Conservation (phyloP, 805 yeast species). For the Candida boleticola region DNA sequence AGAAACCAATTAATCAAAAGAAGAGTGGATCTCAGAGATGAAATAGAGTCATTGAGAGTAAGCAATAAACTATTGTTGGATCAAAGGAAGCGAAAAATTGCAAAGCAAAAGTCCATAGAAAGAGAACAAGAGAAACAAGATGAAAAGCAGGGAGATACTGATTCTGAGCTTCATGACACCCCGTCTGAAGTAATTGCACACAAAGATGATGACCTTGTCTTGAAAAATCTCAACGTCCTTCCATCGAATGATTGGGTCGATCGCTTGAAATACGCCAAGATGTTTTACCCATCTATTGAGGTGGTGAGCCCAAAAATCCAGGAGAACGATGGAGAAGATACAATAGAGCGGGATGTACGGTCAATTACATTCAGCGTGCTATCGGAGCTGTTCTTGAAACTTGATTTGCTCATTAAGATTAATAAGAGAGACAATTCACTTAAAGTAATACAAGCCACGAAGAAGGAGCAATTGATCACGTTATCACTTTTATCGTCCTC, state of each 20-base stretch:
- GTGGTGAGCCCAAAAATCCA: conserved; percentile 5
- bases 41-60: conserved; percentile 16
- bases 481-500: conserved; percentile 22
- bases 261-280: conserved; percentile 21
- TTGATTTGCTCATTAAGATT: background rate
- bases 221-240: conserved; percentile 28
- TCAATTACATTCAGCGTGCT: too few relatives aligned
- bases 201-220: conserved; percentile 20
- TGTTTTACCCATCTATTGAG: conserved; percentile 26
- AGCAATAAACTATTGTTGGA: conserved; percentile 13
- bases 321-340: background rate
- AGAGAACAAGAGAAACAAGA: too few relatives aligned
- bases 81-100: conserved; percentile 15
- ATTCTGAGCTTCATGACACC: conserved; percentile 1
- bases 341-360: too few relatives aligned
- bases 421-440: conserved; percentile 10
- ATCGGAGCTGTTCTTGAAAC: too few relatives aligned
- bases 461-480: conserved; percentile 8
- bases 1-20: conserved; percentile 18
- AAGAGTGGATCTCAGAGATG: conserved; percentile 13
- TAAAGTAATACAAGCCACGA: conserved; percentile 3
- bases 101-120: conserved; percentile 10
- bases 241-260: conserved; percentile 34
- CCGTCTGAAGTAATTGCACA: conserved; percentile 10
- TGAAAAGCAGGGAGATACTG: too few relatives aligned